phyloP scores from a whole-genome alignment of 225 moss, liverwort and hornwort genomes.

The Ulota crispa region DNA sequence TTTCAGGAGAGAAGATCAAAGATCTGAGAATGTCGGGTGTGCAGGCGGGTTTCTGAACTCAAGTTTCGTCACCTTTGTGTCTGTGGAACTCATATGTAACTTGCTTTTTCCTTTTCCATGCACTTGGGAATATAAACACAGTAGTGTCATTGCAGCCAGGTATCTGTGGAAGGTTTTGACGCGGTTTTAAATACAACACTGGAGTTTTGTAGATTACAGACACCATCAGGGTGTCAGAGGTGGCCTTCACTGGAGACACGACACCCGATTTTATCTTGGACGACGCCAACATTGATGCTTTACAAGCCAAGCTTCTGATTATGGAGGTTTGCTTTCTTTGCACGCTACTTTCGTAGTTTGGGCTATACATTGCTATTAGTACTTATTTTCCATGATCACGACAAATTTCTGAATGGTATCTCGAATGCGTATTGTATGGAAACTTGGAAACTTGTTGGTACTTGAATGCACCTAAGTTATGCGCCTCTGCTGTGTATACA shows the following conservation, averaged over 20 bases:
- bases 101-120: background rate
- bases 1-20: slow-evolving; percentile 73
- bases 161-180: background rate
- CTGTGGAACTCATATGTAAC: background rate
- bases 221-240: slow-evolving; percentile 64
- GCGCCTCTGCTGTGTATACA: background rate
- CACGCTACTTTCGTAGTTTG: background rate
- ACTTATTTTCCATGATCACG: background rate
- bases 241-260: slow-evolving; percentile 94
- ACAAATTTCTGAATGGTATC: background rate
- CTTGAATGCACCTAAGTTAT: background rate
- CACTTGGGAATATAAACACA: background rate
- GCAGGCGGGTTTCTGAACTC: slow-evolving; percentile 51
- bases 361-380: background rate
- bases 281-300: slow-evolving; percentile 69
- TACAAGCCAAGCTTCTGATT: slow-evolving; percentile 87
- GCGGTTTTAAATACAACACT: background rate
- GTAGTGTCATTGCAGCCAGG: background rate
- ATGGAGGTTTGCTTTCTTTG: slow-evolving; percentile 68
- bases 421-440: background rate
- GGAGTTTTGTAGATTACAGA: slow-evolving; percentile 65
- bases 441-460: background rate
- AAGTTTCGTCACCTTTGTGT: background rate
- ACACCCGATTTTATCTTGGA: slow-evolving; percentile 85
- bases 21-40: slow-evolving; percentile 70